Percentiles rank a stretch among this genome's conserved stretches.
Evolutionary conservation across 2,329 filamentous ascomycete genomes (phyloP).

Genomic region (Periconia sp.): DNA sequence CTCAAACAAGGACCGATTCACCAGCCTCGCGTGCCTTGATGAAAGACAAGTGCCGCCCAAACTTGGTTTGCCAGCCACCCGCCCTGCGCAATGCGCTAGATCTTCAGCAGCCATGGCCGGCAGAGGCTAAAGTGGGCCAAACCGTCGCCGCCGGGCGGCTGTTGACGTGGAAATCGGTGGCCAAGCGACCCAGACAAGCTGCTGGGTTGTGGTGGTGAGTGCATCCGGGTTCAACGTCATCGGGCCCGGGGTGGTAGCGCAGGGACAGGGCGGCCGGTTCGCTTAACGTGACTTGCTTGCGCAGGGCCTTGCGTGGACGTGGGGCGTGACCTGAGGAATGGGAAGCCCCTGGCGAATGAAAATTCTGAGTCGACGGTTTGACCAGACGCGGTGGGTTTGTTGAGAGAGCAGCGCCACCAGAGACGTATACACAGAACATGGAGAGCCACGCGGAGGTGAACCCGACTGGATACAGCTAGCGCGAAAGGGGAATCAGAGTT

Average conservation of each 20-base stretch:
- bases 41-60: too few relatives aligned
- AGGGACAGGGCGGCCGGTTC: constrained; percentile 1
- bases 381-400: background rate
- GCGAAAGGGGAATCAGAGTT: too few relatives aligned
- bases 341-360: background rate
- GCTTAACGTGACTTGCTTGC: constrained; percentile 2
- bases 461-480: too few relatives aligned
- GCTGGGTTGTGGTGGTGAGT: too few relatives aligned
- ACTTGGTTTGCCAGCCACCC: constrained; percentile 20
- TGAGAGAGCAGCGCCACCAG: background rate
- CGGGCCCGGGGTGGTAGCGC: constrained; percentile 2
- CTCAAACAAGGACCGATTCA: constrained; percentile 20
- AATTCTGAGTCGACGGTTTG: background rate
- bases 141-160: background rate
- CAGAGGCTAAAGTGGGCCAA: background rate
- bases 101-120: constrained; percentile 4
- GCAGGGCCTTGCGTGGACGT: constrained; percentile 1
- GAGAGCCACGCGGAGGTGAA: background rate
- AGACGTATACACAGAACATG: background rate
- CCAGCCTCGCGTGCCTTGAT: too few relatives aligned
- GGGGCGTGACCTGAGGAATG: background rate
- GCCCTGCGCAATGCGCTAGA: background rate
- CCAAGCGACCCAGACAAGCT: background rate
- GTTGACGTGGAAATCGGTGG: constrained; percentile 13
- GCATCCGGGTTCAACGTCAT: constrained; percentile 16